Percentiles rank a stretch among this genome's conserved stretches.
phyloP scores from a whole-genome alignment of 768 basidiomycete species.

The Leccinum uliginosum region DNA sequence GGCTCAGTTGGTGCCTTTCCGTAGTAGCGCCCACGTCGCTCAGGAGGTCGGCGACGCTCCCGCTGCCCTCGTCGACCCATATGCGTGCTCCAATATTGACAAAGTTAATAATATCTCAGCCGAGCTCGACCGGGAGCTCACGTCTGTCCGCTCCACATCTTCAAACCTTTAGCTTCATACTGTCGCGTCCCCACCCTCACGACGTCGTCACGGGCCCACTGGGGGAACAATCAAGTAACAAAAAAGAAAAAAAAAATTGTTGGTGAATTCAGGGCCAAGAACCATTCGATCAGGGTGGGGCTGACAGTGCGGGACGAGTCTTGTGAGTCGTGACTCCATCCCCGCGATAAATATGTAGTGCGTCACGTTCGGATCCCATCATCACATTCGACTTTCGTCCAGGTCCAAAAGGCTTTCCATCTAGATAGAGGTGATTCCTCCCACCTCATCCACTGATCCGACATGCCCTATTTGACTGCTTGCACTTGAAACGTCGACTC shows the following conservation, averaged over 20 bases:
- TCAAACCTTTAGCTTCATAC: neutral
- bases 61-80: neutral
- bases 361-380: neutral
- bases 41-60: neutral
- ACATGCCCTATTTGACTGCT: neutral
- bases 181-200: neutral
- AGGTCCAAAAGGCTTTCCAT: neutral
- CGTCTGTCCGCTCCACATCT: neutral
- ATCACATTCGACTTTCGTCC: neutral
- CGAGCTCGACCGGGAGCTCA: neutral
- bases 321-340: neutral
- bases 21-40: neutral
- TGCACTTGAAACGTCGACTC: neutral
- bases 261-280: neutral
- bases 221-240: neutral
- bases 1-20: neutral
- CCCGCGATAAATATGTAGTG: neutral
- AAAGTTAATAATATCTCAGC: neutral
- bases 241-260: neutral
- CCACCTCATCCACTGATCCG: neutral
- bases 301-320: neutral
- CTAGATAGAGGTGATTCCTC: neutral
- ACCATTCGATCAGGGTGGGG: constrained; percentile 27
- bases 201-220: too few species aligned
- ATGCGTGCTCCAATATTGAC: neutral